Percentiles rank a stretch among this genome's conserved stretches.
phyloP scores from a whole-genome alignment of 495 filamentous ascomycete genomes.

The Penicillium samsonianum region DNA sequence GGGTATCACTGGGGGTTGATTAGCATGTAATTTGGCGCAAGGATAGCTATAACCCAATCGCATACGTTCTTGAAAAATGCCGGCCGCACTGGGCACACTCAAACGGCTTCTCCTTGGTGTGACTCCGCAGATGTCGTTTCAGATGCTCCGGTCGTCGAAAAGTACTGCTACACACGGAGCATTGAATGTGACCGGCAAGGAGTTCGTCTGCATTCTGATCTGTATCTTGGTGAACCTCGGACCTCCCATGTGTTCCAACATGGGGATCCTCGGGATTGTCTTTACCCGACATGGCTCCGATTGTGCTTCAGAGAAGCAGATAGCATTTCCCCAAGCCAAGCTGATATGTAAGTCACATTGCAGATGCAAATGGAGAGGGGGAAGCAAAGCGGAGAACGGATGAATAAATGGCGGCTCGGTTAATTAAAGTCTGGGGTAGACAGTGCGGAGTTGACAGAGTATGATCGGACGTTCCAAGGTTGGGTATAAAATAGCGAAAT shows the following conservation, averaged over 20 bases:
- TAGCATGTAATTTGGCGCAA: not conserved
- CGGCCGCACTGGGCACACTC: conserved; percentile 66
- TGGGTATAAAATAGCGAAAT: not conserved
- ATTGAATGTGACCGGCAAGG: conserved; percentile 38
- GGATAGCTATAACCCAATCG: conserved; percentile 2
- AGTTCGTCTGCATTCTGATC: conserved; percentile 26
- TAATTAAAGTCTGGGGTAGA: conserved; percentile 27
- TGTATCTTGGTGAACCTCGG: conserved; percentile 3
- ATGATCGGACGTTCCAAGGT: too few relatives aligned
- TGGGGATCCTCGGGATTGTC: conserved; percentile 20
- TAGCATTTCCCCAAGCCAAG: conserved; percentile 18
- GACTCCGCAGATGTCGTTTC: conserved; percentile 70
- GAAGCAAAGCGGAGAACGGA: conserved; percentile 16
- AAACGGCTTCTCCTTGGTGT: conserved; percentile 70
- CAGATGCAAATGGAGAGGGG: conserved; percentile 18
- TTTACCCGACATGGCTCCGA: conserved; percentile 36
- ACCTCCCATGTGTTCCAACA: not conserved
- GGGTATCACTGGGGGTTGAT: conserved; percentile 46
- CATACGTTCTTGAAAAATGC: conserved; percentile 63
- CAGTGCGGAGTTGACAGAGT: not conserved
- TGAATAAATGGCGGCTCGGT: conserved; percentile 22
- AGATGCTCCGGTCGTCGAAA: conserved; percentile 72
- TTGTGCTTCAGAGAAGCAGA: conserved; percentile 15
- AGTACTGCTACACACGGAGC: conserved; percentile 53
- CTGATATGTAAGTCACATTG: conserved; percentile 1